Percentiles rank a stretch among this genome's conserved stretches.
These are phyloP conservation scores for Fomitopsis betulina DNA, from an alignment of 1,284 basidiomycete genomes.

Conservation along the genomic window DNA sequence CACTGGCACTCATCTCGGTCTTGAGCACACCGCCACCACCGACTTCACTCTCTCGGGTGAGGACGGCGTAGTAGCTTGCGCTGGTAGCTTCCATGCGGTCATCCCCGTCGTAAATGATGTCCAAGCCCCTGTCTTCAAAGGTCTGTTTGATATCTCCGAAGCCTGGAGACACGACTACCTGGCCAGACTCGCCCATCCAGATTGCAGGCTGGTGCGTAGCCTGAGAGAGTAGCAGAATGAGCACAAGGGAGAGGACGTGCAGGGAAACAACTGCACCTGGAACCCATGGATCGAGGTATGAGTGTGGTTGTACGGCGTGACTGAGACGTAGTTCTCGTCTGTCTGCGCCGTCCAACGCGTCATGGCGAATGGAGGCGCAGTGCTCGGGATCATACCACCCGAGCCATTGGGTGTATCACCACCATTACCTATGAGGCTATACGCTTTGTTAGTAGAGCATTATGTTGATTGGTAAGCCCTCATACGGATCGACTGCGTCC, in stretches of 20 bases:
- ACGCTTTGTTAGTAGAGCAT: background rate
- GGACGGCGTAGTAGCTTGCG: constrained; percentile 65
- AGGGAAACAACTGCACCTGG: constrained; percentile 25
- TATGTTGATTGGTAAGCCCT: background rate
- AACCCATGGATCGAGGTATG: constrained; percentile 66
- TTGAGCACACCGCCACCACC: constrained; percentile 40
- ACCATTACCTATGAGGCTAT: constrained; percentile 63
- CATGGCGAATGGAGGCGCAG: constrained; percentile 78
- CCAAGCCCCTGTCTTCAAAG: constrained; percentile 61
- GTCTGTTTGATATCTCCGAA: constrained; percentile 42
- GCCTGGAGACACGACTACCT: constrained; percentile 62
- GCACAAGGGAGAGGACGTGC: background rate
- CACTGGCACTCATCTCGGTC: constrained; percentile 70
- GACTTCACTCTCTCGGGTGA: constrained; percentile 43
- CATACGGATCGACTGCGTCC: constrained; percentile 6
- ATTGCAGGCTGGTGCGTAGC: constrained; percentile 84
- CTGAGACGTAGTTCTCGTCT: constrained; percentile 68
- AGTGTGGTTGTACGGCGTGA: constrained; percentile 75
- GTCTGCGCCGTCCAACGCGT: constrained; percentile 78
- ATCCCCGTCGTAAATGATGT: constrained; percentile 44
- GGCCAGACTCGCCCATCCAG: constrained; percentile 86
- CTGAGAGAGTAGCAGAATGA: background rate
- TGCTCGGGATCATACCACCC: constrained; percentile 67
- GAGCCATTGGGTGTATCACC: constrained; percentile 66
- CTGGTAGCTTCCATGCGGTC: constrained; percentile 47